These are phyloP conservation scores for Escallonia rubra DNA, from an alignment of 129 eudicot species.

Conservation along the genomic window DNA sequence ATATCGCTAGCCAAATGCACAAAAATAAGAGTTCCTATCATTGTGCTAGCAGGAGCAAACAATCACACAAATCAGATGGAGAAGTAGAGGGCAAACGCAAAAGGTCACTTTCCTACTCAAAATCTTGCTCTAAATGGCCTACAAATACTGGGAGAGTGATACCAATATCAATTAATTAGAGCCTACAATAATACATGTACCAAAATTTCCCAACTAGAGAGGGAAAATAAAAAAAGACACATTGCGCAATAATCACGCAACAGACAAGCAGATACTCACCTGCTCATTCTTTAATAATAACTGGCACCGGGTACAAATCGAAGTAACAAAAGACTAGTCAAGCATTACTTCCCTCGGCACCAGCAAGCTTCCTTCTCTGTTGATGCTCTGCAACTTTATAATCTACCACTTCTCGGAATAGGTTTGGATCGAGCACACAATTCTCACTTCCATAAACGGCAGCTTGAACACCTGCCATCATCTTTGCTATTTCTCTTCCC, in stretches of 20 bases:
- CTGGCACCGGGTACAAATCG: conserved; percentile 14
- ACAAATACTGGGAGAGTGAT: too few relatives aligned
- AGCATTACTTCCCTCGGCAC: conserved; percentile 27
- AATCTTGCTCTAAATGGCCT: too few relatives aligned
- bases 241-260: too few relatives aligned
- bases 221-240: too few relatives aligned
- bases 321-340: neutral
- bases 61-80: too few relatives aligned
- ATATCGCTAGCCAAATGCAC: too few relatives aligned
- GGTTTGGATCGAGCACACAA: conserved; percentile 66
- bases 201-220: neutral
- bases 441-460: conserved; percentile 92
- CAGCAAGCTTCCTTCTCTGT: conserved; percentile 73
- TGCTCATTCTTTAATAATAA: conserved; percentile 13
- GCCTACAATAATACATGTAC: neutral
- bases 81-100: too few relatives aligned
- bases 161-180: too few relatives aligned
- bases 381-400: conserved; percentile 97
- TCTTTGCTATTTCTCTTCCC: conserved; percentile 93
- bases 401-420: conserved; percentile 87
- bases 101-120: too few relatives aligned
- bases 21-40: too few relatives aligned
- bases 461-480: conserved; percentile 98
- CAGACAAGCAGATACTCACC: conserved; percentile 22
- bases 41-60: too few relatives aligned